A percentile compares a stretch with the other conserved stretches of the same genome.
These are phyloP conservation scores for Septoria petroselini DNA, from an alignment of 2,329 filamentous ascomycete species.

Conservation along the genomic window DNA sequence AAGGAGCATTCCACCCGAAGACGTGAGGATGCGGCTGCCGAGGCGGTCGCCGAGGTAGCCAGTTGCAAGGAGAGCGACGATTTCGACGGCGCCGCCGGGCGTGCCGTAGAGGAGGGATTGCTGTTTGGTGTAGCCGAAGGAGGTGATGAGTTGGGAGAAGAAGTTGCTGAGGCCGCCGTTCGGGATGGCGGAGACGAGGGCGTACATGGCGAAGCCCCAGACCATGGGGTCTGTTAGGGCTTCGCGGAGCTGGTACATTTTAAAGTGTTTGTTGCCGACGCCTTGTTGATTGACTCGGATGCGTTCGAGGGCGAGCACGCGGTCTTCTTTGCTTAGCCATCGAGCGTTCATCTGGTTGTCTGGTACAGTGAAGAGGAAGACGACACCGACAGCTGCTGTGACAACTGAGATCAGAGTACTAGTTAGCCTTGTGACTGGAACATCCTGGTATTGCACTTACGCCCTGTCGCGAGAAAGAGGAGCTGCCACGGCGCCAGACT, in stretches of 20 bases:
- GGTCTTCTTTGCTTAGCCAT: conserved; percentile 65
- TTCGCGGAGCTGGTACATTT: conserved; percentile 59
- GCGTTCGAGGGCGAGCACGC: conserved; percentile 65
- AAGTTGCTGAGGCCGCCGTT: conserved; percentile 61
- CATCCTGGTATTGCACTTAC: too few relatives aligned
- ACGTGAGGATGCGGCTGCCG: conserved; percentile 57
- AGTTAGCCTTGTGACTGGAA: too few relatives aligned
- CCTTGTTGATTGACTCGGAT: conserved; percentile 73
- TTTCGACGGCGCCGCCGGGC: conserved; percentile 63
- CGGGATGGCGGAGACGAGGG: conserved; percentile 56
- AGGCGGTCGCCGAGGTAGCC: conserved; percentile 57
- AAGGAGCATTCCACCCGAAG: conserved; percentile 51
- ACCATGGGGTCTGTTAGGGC: conserved; percentile 57
- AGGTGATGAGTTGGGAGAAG: conserved; percentile 59
- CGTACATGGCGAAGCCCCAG: conserved; percentile 60
- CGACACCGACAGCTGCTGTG: conserved; percentile 42
- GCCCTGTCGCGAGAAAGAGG: conserved; percentile 47
- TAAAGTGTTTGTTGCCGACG: conserved; percentile 55
- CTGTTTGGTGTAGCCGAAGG: conserved; percentile 63
- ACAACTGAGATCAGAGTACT: conserved; percentile 30
- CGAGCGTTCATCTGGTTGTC: conserved; percentile 61
- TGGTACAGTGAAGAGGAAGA: conserved; percentile 50
- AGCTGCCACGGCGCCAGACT: conserved; percentile 65
- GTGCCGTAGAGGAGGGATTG: conserved; percentile 63
- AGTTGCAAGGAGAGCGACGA: conserved; percentile 56